Evolutionary conservation across 805 yeast species (phyloP).

Genomic region (Teunomyces lycoperdinae): DNA sequence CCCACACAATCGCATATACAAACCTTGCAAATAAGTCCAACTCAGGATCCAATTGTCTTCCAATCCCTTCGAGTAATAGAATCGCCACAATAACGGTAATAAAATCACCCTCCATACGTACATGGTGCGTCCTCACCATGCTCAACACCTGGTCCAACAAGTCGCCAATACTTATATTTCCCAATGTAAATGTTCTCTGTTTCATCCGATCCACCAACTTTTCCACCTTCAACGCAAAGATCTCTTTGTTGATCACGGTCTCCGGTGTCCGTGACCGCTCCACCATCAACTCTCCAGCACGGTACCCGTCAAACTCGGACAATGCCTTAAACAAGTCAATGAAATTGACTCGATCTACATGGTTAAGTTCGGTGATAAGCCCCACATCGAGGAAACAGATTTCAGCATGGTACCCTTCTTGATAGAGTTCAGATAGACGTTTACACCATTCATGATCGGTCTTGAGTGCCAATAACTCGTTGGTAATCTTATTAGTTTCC

Average conservation of each 20-base stretch:
- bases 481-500: conserved; percentile 47
- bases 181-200: conserved; percentile 85
- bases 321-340: conserved; percentile 85
- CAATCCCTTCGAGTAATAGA: conserved; percentile 87
- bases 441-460: conserved; percentile 44
- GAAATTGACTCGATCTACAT: conserved; percentile 75
- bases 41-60: conserved; percentile 89
- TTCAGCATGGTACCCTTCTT: conserved; percentile 73
- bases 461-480: conserved; percentile 34
- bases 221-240: conserved; percentile 86
- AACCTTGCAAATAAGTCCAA: conserved; percentile 94
- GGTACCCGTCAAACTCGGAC: conserved; percentile 89
- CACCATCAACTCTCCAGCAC: conserved; percentile 93
- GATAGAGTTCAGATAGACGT: conserved; percentile 44
- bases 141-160: conserved; percentile 78
- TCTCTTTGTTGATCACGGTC: conserved; percentile 78
- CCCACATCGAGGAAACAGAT: conserved; percentile 93
- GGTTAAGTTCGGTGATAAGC: conserved; percentile 83
- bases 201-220: conserved; percentile 77
- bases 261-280: conserved; percentile 95
- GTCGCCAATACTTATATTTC: conserved; percentile 90
- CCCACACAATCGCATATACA: conserved; percentile 52
- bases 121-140: conserved; percentile 94
- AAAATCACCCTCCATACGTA: conserved; percentile 96
- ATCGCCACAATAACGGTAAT: conserved; percentile 94